Evolutionary conservation across 1,139 yeast species (phyloP), one percentile per base, ranked within the genome.

Genomic region (Magnusiomyces fungicola): DNA sequence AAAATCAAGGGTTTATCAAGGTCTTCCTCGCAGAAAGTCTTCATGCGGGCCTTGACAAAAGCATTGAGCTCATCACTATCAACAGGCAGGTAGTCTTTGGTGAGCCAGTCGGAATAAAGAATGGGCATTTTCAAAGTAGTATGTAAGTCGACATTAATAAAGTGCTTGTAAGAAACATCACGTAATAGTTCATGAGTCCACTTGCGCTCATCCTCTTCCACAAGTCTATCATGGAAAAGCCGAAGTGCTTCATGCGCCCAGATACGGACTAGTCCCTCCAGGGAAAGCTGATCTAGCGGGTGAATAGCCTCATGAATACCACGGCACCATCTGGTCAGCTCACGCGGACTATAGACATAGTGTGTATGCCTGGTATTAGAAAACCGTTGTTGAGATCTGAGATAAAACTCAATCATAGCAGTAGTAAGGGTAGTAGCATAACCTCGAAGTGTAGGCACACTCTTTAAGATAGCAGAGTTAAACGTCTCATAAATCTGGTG

Each of bases 241-340:
- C 97, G 67, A 49, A 83, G 66, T 0, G 83, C 95, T 63, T 89
- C 97, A 62, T 89, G 88, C 12, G 81, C 83, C 92, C 95, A 86
- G 1, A 87, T 58, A 36, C 90, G 69, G 0, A 85, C 64, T 23
- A 88, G 64, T 0, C 73, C 72, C 32, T 68, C 69, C 16, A 79
- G 58, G 0, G 68, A 60, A 1, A 70, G 54, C 30, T 68, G 63
- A 3, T 69, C 70, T 1, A 68, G 56, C 1, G 73, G 64, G 50
- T 69, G 67, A 12, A 84, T 59, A 0, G 83, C 83, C 46, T 77
- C 78, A 48, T 78, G 73, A 1, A 92, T 66, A n/a, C 96, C 96
- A 53, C 85, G 73, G 2, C 80, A 71, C 95, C 96, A 88, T 52
- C 97, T 70, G 0, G 97, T 88, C 24, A 92, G 72, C 61, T 92